phyloP scores from a whole-genome alignment of 2,329 filamentous ascomycete genomes.

The Colletotrichum nymphaeae region DNA sequence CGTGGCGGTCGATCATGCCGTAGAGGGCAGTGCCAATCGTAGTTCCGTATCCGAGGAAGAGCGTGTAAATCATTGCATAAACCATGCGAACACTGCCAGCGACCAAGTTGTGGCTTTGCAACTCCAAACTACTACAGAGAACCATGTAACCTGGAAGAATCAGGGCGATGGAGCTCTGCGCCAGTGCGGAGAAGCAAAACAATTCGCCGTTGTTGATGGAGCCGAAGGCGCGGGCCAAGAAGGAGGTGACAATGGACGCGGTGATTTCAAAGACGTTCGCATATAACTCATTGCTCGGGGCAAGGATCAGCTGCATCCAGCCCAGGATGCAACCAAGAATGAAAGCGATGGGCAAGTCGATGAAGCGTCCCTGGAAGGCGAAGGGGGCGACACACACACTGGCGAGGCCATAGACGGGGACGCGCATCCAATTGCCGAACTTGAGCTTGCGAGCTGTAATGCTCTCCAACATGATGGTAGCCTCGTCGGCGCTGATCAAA shows the following conservation, averaged over 20 bases:
- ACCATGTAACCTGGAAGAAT: constrained; percentile 74
- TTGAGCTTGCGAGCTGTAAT: constrained; percentile 60
- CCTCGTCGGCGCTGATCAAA: constrained; percentile 77
- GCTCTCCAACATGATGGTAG: constrained; percentile 69
- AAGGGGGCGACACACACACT: constrained; percentile 83
- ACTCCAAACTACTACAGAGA: constrained; percentile 66
- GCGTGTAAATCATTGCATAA: constrained; percentile 75
- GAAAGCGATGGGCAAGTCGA: constrained; percentile 84
- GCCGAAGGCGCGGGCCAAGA: constrained; percentile 75
- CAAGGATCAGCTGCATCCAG: constrained; percentile 78
- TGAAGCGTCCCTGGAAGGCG: constrained; percentile 79
- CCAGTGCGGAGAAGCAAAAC: constrained; percentile 79
- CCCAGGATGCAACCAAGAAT: constrained; percentile 80
- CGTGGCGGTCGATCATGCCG: constrained; percentile 62
- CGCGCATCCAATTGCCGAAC: constrained; percentile 63
- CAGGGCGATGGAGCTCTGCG: constrained; percentile 80
- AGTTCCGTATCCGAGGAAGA: constrained; percentile 75
- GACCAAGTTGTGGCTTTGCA: constrained; percentile 73
- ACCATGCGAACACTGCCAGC: constrained; percentile 77
- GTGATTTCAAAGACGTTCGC: constrained; percentile 63
- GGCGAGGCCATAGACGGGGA: constrained; percentile 80
- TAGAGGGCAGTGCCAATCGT: constrained; percentile 71
- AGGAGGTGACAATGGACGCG: constrained; percentile 74
- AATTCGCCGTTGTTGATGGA: constrained; percentile 68
- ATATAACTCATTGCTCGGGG: constrained; percentile 79